phyloP scores from a whole-genome alignment of 2,329 filamentous ascomycete species.

The Nemania diffusa region DNA sequence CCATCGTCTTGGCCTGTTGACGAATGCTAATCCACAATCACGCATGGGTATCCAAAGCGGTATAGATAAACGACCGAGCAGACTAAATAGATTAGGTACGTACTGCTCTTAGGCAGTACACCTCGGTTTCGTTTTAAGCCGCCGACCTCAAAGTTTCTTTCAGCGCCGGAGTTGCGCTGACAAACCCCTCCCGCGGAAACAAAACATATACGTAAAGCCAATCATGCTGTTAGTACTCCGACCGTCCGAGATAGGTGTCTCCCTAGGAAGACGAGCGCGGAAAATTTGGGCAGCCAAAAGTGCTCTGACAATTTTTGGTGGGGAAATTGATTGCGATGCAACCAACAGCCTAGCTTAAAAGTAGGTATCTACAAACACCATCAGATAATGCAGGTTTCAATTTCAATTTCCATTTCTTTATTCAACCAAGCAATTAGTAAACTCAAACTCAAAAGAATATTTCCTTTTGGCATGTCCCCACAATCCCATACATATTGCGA shows the following conservation, averaged over 20 bases:
- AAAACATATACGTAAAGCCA: neutral
- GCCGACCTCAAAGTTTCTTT: conserved; percentile 1
- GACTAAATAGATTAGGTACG: neutral
- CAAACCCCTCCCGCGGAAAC: conserved; percentile 14
- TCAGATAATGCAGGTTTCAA: neutral
- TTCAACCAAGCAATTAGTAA: neutral
- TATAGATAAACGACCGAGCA: neutral
- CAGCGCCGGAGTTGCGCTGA: conserved; percentile 10
- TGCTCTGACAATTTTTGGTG: neutral
- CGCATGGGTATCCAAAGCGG: neutral
- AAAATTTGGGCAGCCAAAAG: neutral
- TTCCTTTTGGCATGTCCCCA: conserved; percentile 3
- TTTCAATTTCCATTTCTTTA: neutral
- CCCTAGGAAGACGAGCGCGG: neutral
- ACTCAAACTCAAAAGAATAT: too few relatives aligned
- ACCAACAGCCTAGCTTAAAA: conserved; percentile 11
- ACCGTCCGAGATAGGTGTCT: neutral
- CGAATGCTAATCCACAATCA: conserved; percentile 20
- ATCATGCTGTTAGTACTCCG: neutral
- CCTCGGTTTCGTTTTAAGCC: neutral
- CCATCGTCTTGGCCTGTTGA: neutral
- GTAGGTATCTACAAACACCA: too few relatives aligned
- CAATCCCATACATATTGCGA: neutral
- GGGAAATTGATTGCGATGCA: conserved; percentile 32
- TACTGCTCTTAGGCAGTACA: too few relatives aligned